A percentile compares a stretch with the other conserved stretches of the same genome.
These are phyloP conservation scores for Lagerstroemia speciosa DNA, from an alignment of 345 rosid species.

Conservation along the genomic window DNA sequence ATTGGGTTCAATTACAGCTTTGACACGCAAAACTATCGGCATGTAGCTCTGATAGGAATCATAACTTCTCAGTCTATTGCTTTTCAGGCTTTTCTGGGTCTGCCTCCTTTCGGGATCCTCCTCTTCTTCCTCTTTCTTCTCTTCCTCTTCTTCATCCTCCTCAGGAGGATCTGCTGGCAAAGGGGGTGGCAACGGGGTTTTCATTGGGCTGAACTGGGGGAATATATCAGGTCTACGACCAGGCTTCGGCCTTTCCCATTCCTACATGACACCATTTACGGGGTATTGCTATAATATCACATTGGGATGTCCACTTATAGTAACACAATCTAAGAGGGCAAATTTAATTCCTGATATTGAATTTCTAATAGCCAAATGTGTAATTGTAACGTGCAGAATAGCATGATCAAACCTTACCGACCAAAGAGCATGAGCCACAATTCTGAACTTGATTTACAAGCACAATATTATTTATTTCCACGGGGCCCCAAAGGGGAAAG, in stretches of 20 bases:
- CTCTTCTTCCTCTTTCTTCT: conserved; percentile 28
- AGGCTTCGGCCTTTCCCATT: conserved; percentile 40
- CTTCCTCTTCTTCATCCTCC: conserved; percentile 44
- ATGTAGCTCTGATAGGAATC: background rate
- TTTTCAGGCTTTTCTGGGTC: conserved; percentile 19
- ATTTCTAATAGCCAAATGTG: background rate
- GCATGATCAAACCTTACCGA: background rate
- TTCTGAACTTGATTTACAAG: background rate
- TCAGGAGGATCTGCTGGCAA: conserved; percentile 38
- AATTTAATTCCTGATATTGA: background rate
- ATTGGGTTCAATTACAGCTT: background rate
- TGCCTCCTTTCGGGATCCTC: conserved; percentile 35
- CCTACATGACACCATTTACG: conserved; percentile 11
- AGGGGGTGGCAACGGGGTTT: conserved; percentile 36
- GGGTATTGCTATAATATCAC: background rate
- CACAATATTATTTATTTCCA: background rate
- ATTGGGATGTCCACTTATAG: background rate
- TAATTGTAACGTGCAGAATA: background rate
- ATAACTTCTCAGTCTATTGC: conserved; percentile 1
- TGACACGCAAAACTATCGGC: background rate
- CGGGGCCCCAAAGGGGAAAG: background rate
- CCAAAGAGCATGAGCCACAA: background rate
- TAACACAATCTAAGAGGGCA: background rate
- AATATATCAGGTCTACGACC: conserved; percentile 38
- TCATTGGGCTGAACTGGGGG: conserved; percentile 41